A percentile compares a stretch with the other conserved stretches of the same genome.
phyloP scores from a whole-genome alignment of 108 stramenopile genomes.

The Nannochloropsis gaditana region DNA sequence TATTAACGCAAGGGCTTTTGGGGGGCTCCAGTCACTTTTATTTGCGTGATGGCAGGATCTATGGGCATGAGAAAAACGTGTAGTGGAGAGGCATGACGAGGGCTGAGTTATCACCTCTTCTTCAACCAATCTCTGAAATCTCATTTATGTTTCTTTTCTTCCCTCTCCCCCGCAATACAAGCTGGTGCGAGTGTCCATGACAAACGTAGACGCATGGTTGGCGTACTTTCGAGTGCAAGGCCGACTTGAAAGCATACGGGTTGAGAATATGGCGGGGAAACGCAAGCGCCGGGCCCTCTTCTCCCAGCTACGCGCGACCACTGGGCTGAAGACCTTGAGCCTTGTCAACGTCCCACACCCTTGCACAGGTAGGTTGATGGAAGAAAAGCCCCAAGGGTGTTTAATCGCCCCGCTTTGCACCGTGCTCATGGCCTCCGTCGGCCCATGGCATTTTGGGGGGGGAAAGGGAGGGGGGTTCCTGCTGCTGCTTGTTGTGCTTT shows the following conservation, averaged over 20 bases:
- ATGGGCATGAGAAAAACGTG: no score
- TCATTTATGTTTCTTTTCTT: not conserved
- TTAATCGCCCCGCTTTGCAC: no score
- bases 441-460: not conserved
- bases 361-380: not conserved
- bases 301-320: not conserved
- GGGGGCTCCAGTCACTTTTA: no score
- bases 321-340: not conserved
- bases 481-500: no score
- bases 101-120: not conserved
- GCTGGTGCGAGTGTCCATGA: not conserved
- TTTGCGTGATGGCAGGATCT: no score
- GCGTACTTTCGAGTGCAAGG: conserved; percentile 16
- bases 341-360: not conserved
- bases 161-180: not conserved
- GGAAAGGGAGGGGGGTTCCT: not conserved
- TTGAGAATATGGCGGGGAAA: not conserved
- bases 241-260: not conserved
- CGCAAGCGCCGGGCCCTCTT: not conserved
- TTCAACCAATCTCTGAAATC: not conserved
- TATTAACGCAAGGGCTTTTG: no score
- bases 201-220: not conserved
- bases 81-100: no score
- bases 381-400: not conserved
- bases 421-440: no score